Evolutionary conservation across 441 rosid species (phyloP).

Genomic region (Aquilaria agallochum): DNA sequence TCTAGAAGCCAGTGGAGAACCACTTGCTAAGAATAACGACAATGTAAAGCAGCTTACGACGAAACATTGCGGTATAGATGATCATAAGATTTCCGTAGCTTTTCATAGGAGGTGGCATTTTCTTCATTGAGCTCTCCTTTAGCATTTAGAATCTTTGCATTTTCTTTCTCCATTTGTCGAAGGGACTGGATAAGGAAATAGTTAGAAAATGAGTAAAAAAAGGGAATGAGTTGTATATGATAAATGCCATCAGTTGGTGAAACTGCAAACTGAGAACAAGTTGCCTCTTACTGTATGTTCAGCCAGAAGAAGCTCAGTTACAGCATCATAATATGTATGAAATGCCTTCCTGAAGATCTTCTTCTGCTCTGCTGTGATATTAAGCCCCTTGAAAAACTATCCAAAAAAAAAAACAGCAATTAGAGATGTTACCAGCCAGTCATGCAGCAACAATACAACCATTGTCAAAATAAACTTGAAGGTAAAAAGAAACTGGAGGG

Average conservation of each 20-base stretch:
- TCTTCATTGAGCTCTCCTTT: constrained; percentile 99
- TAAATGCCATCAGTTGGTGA: too few relatives aligned
- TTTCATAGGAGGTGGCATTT: constrained; percentile 84
- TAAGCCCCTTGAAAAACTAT: constrained; percentile 85
- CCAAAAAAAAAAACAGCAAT: constrained; percentile 19
- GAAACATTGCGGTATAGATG: constrained; percentile 88
- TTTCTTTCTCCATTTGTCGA: constrained; percentile 97
- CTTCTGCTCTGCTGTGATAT: constrained; percentile 81
- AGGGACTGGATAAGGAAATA: constrained; percentile 50
- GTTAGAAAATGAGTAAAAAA: constrained; percentile 5
- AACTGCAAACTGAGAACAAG: too few relatives aligned
- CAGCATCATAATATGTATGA: constrained; percentile 77
- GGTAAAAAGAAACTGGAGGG: not conserved
- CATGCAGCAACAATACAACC: constrained; percentile 7
- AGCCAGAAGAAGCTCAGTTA: constrained; percentile 50
- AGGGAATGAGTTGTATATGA: constrained; percentile 1
- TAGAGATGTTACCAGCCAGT: constrained; percentile 17
- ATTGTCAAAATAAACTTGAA: not conserved
- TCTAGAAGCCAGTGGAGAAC: constrained; percentile 15
- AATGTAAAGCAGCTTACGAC: constrained; percentile 64
- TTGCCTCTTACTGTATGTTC: constrained; percentile 40
- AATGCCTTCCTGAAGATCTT: constrained; percentile 80
- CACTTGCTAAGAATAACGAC: constrained; percentile 8
- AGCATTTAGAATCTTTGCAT: constrained; percentile 88
- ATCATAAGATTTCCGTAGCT: constrained; percentile 94